phyloP scores from a whole-genome alignment of 176 grass and related monocot genomes.

The Puya raimondii region DNA sequence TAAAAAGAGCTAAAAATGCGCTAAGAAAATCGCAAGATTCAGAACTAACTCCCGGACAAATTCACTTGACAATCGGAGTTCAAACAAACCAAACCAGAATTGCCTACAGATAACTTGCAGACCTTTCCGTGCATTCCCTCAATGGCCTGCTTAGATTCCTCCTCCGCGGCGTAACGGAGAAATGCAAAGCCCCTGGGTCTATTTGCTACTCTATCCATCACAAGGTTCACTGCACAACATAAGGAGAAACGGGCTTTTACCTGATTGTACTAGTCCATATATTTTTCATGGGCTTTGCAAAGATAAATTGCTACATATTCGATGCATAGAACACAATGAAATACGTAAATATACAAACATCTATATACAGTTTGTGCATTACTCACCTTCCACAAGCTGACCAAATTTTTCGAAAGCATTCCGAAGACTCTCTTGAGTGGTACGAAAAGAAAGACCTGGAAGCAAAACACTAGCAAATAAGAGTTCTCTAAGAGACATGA shows the following conservation, averaged over 20 bases:
- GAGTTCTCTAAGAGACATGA: not conserved
- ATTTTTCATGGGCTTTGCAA: not conserved
- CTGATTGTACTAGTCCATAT: not conserved
- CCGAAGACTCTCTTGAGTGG: conserved; percentile 50
- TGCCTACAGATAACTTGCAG: not conserved
- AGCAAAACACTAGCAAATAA: not conserved
- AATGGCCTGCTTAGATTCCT: conserved; percentile 49
- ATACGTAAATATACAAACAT: not conserved
- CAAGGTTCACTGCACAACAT: conserved; percentile 45
- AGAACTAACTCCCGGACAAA: too few species aligned
- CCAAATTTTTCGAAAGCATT: conserved; percentile 57
- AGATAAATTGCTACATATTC: too few species aligned
- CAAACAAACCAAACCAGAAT: not conserved
- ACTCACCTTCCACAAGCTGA: conserved; percentile 50
- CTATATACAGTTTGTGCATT: not conserved
- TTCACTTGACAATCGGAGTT: too few species aligned
- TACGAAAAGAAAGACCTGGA: conserved; percentile 59
- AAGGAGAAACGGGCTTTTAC: not conserved
- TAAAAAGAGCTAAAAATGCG: too few species aligned
- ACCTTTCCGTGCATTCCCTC: conserved; percentile 86
- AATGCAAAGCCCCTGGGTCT: conserved; percentile 63
- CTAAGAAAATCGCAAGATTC: too few species aligned
- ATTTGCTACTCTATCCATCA: conserved; percentile 63
- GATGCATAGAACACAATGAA: too few species aligned
- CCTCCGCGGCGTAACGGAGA: conserved; percentile 41